phyloP scores from a whole-genome alignment of 164 flowering plant species.

The Litsea cubeba region DNA sequence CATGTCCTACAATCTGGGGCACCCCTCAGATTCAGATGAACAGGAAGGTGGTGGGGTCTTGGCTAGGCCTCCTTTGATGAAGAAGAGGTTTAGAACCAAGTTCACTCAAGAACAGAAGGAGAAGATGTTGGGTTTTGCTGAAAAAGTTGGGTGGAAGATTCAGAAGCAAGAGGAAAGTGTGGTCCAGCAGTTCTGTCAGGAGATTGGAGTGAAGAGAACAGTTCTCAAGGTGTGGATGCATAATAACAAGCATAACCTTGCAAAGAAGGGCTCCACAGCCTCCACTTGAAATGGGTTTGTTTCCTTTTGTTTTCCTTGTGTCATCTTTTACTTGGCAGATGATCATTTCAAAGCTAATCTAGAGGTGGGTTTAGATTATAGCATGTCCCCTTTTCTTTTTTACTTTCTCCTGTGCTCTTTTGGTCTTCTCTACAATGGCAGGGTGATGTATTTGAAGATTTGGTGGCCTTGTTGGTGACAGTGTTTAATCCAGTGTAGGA shows the following conservation, averaged over 20 bases:
- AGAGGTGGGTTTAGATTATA: background rate
- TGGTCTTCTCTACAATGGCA: background rate
- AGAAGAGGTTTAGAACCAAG: slow-evolving; percentile 82
- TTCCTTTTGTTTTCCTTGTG: background rate
- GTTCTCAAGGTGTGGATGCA: slow-evolving; percentile 98
- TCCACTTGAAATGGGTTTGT: slow-evolving; percentile 3
- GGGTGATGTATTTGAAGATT: slow-evolving; percentile 2
- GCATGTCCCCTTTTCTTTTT: background rate
- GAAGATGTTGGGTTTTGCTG: slow-evolving; percentile 78
- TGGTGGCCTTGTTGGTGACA: background rate
- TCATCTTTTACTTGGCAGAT: background rate
- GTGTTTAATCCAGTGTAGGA: slow-evolving; percentile 8
- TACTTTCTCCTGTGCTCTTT: background rate
- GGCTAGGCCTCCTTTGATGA: slow-evolving; percentile 30
- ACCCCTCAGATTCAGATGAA: slow-evolving; percentile 59
- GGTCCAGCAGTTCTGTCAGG: slow-evolving; percentile 85
- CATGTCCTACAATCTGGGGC: slow-evolving; percentile 43
- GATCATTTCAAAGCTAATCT: background rate
- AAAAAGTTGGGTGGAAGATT: slow-evolving; percentile 84
- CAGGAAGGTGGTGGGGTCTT: slow-evolving; percentile 34
- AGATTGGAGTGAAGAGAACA: slow-evolving; percentile 77
- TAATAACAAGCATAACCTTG: slow-evolving; percentile 79
- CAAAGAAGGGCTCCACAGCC: slow-evolving; percentile 45
- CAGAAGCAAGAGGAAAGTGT: slow-evolving; percentile 79
- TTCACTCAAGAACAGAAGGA: slow-evolving; percentile 85